Evolutionary conservation across 371 early-diverging fungal species (phyloP), one percentile per base, ranked within the genome.

Genomic region (Rhizopus stolonifer): DNA sequence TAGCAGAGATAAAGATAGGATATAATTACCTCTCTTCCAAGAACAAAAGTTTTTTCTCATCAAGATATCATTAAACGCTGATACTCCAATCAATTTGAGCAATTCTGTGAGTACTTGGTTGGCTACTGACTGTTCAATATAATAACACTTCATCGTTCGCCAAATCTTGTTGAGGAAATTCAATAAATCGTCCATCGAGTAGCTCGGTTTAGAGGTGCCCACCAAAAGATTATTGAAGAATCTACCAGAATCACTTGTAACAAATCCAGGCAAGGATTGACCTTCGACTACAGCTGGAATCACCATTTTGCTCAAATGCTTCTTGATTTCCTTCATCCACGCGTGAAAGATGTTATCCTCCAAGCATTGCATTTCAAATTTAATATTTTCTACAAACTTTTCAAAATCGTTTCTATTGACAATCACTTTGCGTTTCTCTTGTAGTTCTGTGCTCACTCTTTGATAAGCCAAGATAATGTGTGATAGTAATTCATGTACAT

Each of bases 291-390:
- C 88, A 36, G 92, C 95, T 11, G 95, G 92, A 25, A 96, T 89
- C 49, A 93, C 88, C 86, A 96, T 90, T 77, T 91, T 92, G 64
- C 75, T 77, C 22, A 97, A 72, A 9, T 90, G 84, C 68, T 93
- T 93, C 74, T 95, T 95, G 61, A 96, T 83, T 51, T 94, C 93
- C 72, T 92, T 93, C 82, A 95, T 88, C 94, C 93, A 95, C 13
- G 78, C 80, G 57, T 85, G 86, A 72, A 77, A 85, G 34, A 85
- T 80, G 45, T 85, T 85, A 50, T 85, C 83, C 49, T 85, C 86
- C 18, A 85, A 61, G 47, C 86, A 83, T 54, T 85, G 83, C 49
- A 85, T 64, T 43, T 85, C 86, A 58, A 79, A 83, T 53, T 83
- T 85, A 63, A 85, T 75, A 0, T 81, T 82, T 11, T 78, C 74